These are phyloP conservation scores for Ceratobasidium sp. DNA, from an alignment of 1,284 basidiomycete species.

Conservation along the genomic window DNA sequence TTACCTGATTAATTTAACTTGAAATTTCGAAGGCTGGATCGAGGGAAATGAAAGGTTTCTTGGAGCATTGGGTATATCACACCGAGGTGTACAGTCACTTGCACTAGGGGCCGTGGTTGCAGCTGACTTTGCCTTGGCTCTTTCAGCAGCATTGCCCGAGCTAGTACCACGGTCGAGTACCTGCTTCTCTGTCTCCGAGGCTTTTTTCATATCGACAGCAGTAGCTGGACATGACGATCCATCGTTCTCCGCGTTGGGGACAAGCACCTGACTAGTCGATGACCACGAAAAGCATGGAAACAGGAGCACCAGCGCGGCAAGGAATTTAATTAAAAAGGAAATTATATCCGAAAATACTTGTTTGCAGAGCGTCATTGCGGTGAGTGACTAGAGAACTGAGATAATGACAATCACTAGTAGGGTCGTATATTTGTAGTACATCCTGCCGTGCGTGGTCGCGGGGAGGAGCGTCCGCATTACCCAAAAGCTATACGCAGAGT, in stretches of 20 bases:
- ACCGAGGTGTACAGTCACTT: not conserved
- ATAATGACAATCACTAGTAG: not conserved
- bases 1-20: not conserved
- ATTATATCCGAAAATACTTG: not conserved
- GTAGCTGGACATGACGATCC: not conserved
- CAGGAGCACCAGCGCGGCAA: not conserved
- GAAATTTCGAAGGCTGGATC: not conserved
- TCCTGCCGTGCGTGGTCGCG: not conserved
- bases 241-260: not conserved
- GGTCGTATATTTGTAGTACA: slow-evolving; percentile 7
- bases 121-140: not conserved
- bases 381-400: not conserved
- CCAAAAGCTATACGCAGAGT: not conserved
- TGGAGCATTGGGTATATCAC: not conserved
- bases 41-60: not conserved
- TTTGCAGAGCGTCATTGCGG: not conserved
- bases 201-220: not conserved
- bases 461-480: not conserved
- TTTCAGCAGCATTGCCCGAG: not conserved
- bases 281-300: not conserved
- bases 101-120: not conserved
- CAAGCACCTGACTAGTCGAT: not conserved
- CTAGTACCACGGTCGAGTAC: not conserved
- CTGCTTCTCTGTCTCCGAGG: not conserved
- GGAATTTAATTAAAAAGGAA: not conserved